Percentiles rank a stretch among this genome's conserved stretches.
These are phyloP conservation scores for Xerocomellus amylosporus DNA, from an alignment of 768 basidiomycete species.

Conservation along the genomic window DNA sequence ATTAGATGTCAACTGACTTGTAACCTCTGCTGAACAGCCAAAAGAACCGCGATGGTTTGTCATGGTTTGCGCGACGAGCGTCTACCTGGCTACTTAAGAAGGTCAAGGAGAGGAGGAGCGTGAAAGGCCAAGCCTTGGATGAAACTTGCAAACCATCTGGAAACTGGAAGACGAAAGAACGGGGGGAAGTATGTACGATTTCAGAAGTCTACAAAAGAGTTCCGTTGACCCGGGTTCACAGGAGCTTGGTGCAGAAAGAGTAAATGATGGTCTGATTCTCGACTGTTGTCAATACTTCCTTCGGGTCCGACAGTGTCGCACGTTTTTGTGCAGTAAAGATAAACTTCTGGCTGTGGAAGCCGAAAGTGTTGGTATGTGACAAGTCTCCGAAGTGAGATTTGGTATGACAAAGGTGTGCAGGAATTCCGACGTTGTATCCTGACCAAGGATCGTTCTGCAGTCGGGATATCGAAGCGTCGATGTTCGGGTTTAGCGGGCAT, in stretches of 20 bases:
- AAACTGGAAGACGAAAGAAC: conserved; percentile 56
- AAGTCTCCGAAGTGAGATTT: not conserved
- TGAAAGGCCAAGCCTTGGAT: conserved; percentile 60
- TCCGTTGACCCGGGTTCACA: conserved; percentile 5
- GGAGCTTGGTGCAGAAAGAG: conserved; percentile 35
- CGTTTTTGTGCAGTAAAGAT: conserved; percentile 67
- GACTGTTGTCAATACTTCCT: conserved; percentile 71
- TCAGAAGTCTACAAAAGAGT: not conserved
- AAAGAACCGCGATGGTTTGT: conserved; percentile 41
- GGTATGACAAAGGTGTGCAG: conserved; percentile 17
- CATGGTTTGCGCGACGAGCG: conserved; percentile 67
- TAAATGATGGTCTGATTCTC: conserved; percentile 68
- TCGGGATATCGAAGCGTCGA: conserved; percentile 44
- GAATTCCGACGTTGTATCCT: conserved; percentile 27
- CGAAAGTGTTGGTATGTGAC: conserved; percentile 42
- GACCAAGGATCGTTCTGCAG: conserved; percentile 44
- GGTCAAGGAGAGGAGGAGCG: conserved; percentile 51
- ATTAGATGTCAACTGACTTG: not conserved
- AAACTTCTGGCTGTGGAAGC: conserved; percentile 59
- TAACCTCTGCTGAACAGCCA: conserved; percentile 27
- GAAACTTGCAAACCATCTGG: conserved; percentile 61
- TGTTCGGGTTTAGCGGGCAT: conserved; percentile 40
- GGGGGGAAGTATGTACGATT: conserved; percentile 38
- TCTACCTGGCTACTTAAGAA: conserved; percentile 66
- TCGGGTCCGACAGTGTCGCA: conserved; percentile 39